Evolutionary conservation across 768 basidiomycete genomes (phyloP).

Genomic region (Epithele typhae): DNA sequence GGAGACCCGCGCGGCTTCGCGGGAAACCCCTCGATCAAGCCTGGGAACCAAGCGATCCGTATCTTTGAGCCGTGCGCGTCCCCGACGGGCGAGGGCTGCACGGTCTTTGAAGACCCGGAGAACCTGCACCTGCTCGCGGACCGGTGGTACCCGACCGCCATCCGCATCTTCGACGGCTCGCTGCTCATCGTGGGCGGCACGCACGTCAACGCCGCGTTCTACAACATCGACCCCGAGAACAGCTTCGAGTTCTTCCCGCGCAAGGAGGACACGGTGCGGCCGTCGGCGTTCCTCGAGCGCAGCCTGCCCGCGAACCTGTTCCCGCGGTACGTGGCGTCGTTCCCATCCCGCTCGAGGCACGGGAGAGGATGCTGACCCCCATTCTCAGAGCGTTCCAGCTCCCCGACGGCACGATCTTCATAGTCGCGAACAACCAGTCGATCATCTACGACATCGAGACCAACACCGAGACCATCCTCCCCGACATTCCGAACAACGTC

Average conservation of each 20-base stretch:
- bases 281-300: conserved; percentile 27
- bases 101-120: conserved; percentile 60
- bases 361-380: conserved; percentile 71
- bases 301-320: conserved; percentile 23
- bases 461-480: conserved; percentile 59
- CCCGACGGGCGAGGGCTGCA: conserved; percentile 44
- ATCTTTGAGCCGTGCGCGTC: conserved; percentile 65
- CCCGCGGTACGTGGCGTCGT: conserved; percentile 42
- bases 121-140: conserved; percentile 68
- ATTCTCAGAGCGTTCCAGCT: conserved; percentile 61
- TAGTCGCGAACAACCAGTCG: conserved; percentile 74
- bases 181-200: conserved; percentile 81
- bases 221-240: conserved; percentile 75
- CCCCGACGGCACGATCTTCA: conserved; percentile 66
- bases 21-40: conserved; percentile 61
- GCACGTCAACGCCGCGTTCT: conserved; percentile 80
- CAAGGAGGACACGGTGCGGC: conserved; percentile 40
- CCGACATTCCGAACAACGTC: conserved; percentile 71
- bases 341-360: conserved; percentile 14
- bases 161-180: conserved; percentile 70
- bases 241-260: conserved; percentile 82
- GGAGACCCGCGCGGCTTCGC: conserved; percentile 73
- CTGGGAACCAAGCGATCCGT: conserved; percentile 74
- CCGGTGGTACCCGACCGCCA: conserved; percentile 75
- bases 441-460: conserved; percentile 76